Base-by-base conservation (phyloP, 176 grass and related monocot species). In the Avena atlantica region DNA sequence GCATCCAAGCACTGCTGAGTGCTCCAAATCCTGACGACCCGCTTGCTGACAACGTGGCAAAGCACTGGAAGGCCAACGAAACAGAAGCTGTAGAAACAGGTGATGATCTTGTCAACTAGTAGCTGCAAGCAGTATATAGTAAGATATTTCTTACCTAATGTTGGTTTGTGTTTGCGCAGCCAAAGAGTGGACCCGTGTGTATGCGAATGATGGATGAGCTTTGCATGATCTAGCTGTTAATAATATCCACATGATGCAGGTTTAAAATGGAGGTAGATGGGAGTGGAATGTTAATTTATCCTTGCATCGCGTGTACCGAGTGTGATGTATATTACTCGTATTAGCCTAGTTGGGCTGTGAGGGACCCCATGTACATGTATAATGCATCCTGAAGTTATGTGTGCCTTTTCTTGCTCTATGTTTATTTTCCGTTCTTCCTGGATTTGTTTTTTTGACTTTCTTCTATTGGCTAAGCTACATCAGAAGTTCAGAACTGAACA, bases 21-120 rank as follows among this genome's bases (percentile, higher is more conserved):
- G 96, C 96, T 49, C 96, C 96, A 88, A 98, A 98, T 75, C 96
- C 96, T 1, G 96, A 98, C 76, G 96, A 98, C 56, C 96, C 96
- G 27, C 93, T 98, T 7, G 93, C 96, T 13, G 96, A 98, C 79
- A 98, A 98, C 81, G 90, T 98, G 31, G 96, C 96, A 69, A 98
- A 98, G 50, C 96, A 95, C 84, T 98, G 96, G 96, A 98, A 98
- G 84, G 16, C 96, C 75, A 95, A 95, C 42, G 96, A 98, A 86
- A 80, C 76, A 20, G 96, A 98, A 88, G 96, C 96, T 90, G 93
- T 98, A 7, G 96, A 98, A 90, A 98, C 96, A 91, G 92, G 96
- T 95, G 81, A 78, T 29, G 6, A 25, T 59, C 19, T 68, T 79
- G 24, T 78, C 3, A 44, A 40, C 19, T 48, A 69, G 15, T 13